These are phyloP conservation scores for Mollisia scopiformis DNA, from an alignment of 2,329 filamentous ascomycete species.

Conservation along the genomic window DNA sequence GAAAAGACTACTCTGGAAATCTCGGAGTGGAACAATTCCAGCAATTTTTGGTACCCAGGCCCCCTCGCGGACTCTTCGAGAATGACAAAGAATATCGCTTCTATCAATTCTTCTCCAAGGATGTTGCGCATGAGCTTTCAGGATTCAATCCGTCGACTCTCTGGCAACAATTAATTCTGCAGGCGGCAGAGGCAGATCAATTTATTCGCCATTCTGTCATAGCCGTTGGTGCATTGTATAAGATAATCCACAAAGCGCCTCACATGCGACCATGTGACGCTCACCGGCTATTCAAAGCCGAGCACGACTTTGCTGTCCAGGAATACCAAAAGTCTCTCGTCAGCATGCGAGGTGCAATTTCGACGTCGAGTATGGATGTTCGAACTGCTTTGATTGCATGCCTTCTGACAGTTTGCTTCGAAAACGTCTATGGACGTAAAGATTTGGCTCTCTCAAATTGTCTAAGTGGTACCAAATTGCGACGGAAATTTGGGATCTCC, in stretches of 20 bases:
- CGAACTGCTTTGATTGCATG: conserved; percentile 62
- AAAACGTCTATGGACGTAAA: conserved; percentile 65
- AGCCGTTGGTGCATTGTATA: conserved; percentile 65
- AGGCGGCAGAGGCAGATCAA: conserved; percentile 60
- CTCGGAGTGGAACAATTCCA: no score
- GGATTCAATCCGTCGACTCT: conserved; percentile 67
- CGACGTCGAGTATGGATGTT: conserved; percentile 43
- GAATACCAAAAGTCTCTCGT: conserved; percentile 59
- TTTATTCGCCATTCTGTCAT: conserved; percentile 65
- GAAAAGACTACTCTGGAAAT: no score
- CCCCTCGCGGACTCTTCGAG: conserved; percentile 45
- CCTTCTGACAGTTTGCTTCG: conserved; percentile 65
- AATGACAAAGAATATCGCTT: conserved; percentile 59
- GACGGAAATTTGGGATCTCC: neutral
- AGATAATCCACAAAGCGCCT: conserved; percentile 58
- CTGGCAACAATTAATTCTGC: conserved; percentile 62
- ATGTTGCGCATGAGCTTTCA: conserved; percentile 62
- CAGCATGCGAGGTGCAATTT: conserved; percentile 47
- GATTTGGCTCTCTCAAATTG: conserved; percentile 61
- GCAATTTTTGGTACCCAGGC: neutral
- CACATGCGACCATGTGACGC: conserved; percentile 4
- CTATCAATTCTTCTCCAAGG: conserved; percentile 55
- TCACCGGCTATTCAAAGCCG: conserved; percentile 13
- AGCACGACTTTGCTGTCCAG: conserved; percentile 53
- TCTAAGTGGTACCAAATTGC: conserved; percentile 54